A percentile compares a stretch with the other conserved stretches of the same genome.
phyloP scores from a whole-genome alignment of 2,329 filamentous ascomycete species.

The Chaetomium sp. region DNA sequence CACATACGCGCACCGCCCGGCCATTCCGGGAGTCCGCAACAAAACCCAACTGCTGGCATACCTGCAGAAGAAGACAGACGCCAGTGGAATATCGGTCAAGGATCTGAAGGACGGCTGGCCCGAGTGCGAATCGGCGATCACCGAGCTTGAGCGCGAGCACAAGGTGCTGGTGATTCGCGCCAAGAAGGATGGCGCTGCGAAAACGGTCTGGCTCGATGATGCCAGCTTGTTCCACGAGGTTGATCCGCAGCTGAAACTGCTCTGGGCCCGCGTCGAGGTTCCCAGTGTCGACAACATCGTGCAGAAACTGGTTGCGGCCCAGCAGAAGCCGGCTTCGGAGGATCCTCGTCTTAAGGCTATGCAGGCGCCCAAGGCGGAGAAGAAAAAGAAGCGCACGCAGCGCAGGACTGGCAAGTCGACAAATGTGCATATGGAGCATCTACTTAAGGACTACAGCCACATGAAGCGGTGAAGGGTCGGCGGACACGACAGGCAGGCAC shows the following conservation, averaged over 20 bases:
- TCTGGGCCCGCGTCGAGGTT: conserved; percentile 77
- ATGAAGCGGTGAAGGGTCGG: conserved; percentile 33
- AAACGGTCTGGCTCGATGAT: conserved; percentile 85
- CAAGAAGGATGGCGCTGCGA: conserved; percentile 84
- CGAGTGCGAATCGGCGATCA: conserved; percentile 71
- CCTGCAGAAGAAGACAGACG: conserved; percentile 74
- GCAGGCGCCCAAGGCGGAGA: conserved; percentile 57
- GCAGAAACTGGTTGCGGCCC: conserved; percentile 66
- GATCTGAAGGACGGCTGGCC: conserved; percentile 96
- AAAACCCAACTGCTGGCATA: conserved; percentile 71
- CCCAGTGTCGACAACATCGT: conserved; percentile 72
- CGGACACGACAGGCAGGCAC: not conserved
- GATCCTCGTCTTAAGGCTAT: conserved; percentile 57
- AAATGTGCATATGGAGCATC: conserved; percentile 77
- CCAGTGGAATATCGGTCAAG: conserved; percentile 74
- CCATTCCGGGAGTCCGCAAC: conserved; percentile 71
- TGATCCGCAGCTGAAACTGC: conserved; percentile 73
- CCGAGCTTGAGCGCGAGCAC: conserved; percentile 68
- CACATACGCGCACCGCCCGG: conserved; percentile 76
- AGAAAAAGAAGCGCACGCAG: conserved; percentile 61
- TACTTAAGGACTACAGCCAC: conserved; percentile 66
- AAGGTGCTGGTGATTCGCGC: conserved; percentile 80
- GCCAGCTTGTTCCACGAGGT: conserved; percentile 67
- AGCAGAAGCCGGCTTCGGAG: conserved; percentile 78
- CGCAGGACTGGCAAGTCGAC: conserved; percentile 73